Evolutionary conservation across 2,329 filamentous ascomycete species (phyloP).

Genomic region (Curvularia spicifera): DNA sequence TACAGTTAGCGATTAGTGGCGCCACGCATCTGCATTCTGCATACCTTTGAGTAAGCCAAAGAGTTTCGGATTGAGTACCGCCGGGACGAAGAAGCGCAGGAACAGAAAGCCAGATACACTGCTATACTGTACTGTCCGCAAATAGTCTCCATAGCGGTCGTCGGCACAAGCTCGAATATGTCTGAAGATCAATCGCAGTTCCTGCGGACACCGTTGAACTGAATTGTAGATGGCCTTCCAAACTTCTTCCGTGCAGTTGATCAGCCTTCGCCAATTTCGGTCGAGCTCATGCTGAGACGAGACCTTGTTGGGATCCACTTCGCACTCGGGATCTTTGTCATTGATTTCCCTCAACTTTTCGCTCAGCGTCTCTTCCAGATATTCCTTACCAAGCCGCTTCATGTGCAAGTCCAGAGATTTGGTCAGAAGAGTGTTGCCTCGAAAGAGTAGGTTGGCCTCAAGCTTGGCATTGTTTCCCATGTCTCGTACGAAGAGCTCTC

Average conservation of each 20-base stretch:
- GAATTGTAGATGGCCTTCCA: conserved; percentile 84
- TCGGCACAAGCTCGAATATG: conserved; percentile 92
- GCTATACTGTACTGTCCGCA: conserved; percentile 88
- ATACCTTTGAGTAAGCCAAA: conserved; percentile 81
- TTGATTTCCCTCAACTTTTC: conserved; percentile 89
- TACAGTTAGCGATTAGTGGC: conserved; percentile 15
- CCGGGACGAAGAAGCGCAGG: conserved; percentile 91
- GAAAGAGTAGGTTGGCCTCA: conserved; percentile 93
- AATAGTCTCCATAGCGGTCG: conserved; percentile 90
- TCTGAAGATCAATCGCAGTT: conserved; percentile 84
- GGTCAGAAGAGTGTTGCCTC: conserved; percentile 91
- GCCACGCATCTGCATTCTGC: conserved; percentile 12
- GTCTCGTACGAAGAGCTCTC: conserved; percentile 75
- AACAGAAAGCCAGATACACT: conserved; percentile 96
- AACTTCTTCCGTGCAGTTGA: conserved; percentile 77
- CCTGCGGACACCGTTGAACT: conserved; percentile 76
- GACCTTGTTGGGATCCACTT: conserved; percentile 89
- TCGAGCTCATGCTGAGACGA: conserved; percentile 71
- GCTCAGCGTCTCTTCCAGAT: conserved; percentile 84
- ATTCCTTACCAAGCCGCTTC: conserved; percentile 91
- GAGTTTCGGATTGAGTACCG: conserved; percentile 93
- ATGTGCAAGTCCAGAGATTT: conserved; percentile 95
- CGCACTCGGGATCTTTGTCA: conserved; percentile 87
- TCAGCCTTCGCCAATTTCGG: conserved; percentile 81
- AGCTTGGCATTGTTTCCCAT: conserved; percentile 79